A percentile compares a stretch with the other conserved stretches of the same genome.
Evolutionary conservation across 192 early-diverging fungal genomes (phyloP).

Genomic region (Umbelopsis sp.): DNA sequence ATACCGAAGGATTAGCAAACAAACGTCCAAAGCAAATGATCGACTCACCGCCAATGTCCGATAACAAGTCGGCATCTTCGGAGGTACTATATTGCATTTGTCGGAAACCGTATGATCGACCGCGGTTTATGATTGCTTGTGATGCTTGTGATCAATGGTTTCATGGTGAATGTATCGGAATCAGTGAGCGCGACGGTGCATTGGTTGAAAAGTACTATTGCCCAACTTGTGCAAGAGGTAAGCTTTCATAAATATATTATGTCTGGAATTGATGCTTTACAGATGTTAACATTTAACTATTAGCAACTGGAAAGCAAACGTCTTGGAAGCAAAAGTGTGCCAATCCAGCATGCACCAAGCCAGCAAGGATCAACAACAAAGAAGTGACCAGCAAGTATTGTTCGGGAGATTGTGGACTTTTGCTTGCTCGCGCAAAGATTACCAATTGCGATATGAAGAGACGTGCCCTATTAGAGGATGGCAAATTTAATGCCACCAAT

Average conservation of each 20-base stretch:
- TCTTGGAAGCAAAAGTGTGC: constrained; percentile 53
- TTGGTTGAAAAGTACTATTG: constrained; percentile 69
- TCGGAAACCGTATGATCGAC: constrained; percentile 52
- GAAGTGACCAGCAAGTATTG: constrained; percentile 48
- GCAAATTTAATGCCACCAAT: constrained; percentile 4
- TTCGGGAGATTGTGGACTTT: constrained; percentile 54
- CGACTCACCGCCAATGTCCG: not conserved
- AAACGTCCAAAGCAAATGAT: not conserved
- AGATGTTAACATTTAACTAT: constrained; percentile 1
- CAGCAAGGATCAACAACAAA: constrained; percentile 29
- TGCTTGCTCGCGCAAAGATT: constrained; percentile 47
- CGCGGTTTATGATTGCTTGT: constrained; percentile 75
- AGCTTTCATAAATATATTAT: not conserved
- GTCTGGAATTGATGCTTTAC: not conserved
- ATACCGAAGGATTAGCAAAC: not conserved
- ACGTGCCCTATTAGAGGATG: constrained; percentile 3
- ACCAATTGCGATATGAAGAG: constrained; percentile 45
- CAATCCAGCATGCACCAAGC: constrained; percentile 49
- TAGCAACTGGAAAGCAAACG: constrained; percentile 50
- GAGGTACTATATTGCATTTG: constrained; percentile 62
- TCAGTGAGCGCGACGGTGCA: constrained; percentile 56
- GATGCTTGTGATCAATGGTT: constrained; percentile 78
- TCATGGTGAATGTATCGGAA: constrained; percentile 73
- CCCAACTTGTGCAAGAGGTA: constrained; percentile 58
- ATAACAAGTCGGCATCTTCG: not conserved